Evolutionary conservation across 768 basidiomycete genomes (phyloP), one percentile per base, ranked within the genome.

Genomic region (Mycena haematopus): DNA sequence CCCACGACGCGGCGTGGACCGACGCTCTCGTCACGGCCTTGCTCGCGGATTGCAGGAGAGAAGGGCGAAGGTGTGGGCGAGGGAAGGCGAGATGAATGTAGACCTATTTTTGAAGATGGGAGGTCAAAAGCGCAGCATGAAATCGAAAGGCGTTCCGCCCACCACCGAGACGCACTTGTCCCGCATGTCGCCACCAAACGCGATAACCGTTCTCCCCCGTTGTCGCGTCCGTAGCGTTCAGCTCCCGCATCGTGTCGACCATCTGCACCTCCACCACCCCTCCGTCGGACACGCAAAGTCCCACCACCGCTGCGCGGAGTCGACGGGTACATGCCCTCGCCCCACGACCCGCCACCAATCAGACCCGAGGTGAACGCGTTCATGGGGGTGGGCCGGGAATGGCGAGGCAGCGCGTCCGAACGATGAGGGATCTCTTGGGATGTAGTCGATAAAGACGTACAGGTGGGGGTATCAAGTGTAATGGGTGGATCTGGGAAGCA

Each of bases 111-210:
- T 14, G 50, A 22, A 25, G 13, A 3, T 21, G n/a, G 29, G 15
- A n/a, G n/a, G n/a, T n/a, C 35, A 13, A 1, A 9, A 13, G 13
- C 33, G 21, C 22, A 42, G 9, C 25, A 9, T 15, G 17, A 14
- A n/a, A 60, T 62, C 60, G 42, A 62, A 66, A 1, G 65, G 60
- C n/a, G 35, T 40, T 2, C 65, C 65, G 14, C 40, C 65, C 10
- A 52, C 11, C 14, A 66, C 47, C 52, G 21, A 35, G 9, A 66
- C 65, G 44, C 65, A 66, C 17, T 29, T 22, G 3, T 33, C 65
- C 52, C 31, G 31, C 15, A 66, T 62, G 9, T 10, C 31, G 10
- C 33, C 49, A 66, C 47, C 65, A n/a, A n/a, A n/a, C n/a, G n/a
- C n/a, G n/a, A n/a, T n/a, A n/a, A n/a, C n/a, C n/a, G n/a, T 66